phyloP scores from a whole-genome alignment of 345 rosid species.

The Salix purpurea region DNA sequence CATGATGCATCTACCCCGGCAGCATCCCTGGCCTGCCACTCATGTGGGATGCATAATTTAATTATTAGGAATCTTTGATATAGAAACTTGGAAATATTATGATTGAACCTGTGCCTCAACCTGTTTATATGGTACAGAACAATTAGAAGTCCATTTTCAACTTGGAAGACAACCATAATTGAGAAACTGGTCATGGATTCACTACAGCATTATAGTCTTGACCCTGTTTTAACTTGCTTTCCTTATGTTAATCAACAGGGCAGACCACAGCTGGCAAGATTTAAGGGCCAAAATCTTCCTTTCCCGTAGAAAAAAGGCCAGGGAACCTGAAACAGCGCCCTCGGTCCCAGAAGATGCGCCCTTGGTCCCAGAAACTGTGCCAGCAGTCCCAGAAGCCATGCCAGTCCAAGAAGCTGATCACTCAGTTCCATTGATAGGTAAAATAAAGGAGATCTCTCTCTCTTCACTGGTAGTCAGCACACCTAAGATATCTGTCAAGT shows the following conservation, averaged over 20 bases:
- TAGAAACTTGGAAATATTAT: neutral
- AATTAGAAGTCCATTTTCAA: neutral
- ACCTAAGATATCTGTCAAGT: conserved; percentile 19
- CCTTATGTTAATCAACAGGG: conserved; percentile 27
- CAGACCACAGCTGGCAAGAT: conserved; percentile 41
- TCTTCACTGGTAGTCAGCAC: conserved; percentile 26
- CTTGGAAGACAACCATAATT: neutral
- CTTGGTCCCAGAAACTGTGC: conserved; percentile 4
- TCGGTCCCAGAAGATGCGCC: conserved; percentile 7
- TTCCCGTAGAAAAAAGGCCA: conserved; percentile 6
- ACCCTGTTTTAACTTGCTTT: conserved; percentile 2
- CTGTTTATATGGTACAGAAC: neutral
- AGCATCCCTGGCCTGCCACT: neutral
- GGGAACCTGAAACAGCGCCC: conserved; percentile 5
- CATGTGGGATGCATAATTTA: neutral
- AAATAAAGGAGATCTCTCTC: conserved; percentile 37
- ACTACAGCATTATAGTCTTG: neutral
- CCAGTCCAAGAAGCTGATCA: conserved; percentile 7
- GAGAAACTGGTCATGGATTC: conserved; percentile 2
- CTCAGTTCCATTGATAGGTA: conserved; percentile 10
- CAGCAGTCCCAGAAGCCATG: conserved; percentile 1
- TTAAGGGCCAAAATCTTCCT: conserved; percentile 37
- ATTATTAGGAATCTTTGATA: neutral
- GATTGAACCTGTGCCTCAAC: neutral
- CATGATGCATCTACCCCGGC: neutral